phyloP scores from a whole-genome alignment of 192 early-diverging fungal genomes.

The Entomortierella lignicola region DNA sequence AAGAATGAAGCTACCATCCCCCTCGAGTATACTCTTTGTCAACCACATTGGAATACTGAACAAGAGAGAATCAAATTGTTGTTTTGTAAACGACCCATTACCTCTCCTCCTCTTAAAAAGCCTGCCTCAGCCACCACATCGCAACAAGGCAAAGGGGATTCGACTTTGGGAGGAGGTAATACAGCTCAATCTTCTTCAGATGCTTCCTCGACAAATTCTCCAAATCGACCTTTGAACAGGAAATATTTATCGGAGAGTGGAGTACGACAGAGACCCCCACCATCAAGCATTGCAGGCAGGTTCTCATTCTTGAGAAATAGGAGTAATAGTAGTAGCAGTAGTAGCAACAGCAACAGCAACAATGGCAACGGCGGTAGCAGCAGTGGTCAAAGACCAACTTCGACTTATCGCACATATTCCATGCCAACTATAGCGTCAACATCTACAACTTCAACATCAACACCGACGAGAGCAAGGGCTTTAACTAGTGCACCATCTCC shows the following conservation, averaged over 20 bases:
- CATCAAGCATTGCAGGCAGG: conserved; percentile 15
- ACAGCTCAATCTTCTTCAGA: background rate
- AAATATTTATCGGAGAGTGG: conserved; percentile 5
- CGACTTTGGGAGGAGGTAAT: background rate
- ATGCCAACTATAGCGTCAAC: conserved; percentile 1
- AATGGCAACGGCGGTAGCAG: background rate
- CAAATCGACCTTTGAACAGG: background rate
- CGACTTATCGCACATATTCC: background rate
- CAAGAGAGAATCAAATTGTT: conserved; percentile 70
- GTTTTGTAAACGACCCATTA: conserved; percentile 72
- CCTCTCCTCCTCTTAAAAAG: conserved; percentile 57
- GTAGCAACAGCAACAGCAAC: background rate
- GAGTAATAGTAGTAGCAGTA: background rate
- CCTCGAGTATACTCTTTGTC: conserved; percentile 78
- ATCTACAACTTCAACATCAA: background rate
- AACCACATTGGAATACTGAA: conserved; percentile 82
- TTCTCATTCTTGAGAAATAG: conserved; percentile 17
- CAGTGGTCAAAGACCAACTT: conserved; percentile 10
- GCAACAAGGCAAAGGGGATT: background rate
- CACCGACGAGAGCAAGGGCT: background rate
- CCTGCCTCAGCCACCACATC: background rate
- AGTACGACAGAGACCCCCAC: conserved; percentile 4
- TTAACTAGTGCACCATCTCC: background rate
- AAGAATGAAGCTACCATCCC: conserved; percentile 65
- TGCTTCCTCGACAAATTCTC: background rate